These are phyloP conservation scores for Takashimella koratensis DNA, from an alignment of 1,284 basidiomycete species.

Conservation along the genomic window DNA sequence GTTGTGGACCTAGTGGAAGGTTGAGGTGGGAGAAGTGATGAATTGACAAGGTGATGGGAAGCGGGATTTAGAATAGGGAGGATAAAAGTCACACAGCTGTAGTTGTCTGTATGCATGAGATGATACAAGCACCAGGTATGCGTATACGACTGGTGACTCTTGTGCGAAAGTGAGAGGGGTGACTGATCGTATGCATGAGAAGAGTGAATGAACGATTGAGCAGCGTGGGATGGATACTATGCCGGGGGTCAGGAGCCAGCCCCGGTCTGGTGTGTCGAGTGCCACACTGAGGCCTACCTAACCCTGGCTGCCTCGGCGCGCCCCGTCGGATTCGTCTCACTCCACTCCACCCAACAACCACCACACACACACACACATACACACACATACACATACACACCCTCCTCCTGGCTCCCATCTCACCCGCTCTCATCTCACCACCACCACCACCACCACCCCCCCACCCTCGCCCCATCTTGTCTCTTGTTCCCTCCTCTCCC, in stretches of 20 bases:
- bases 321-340: neutral
- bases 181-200: neutral
- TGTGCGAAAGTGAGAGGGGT: neutral
- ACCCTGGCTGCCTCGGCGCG: neutral
- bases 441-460: neutral
- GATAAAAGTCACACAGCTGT: neutral
- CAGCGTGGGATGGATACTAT: neutral
- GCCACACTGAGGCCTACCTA: neutral
- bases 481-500: neutral
- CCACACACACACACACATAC: neutral
- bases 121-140: neutral
- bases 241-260: no score
- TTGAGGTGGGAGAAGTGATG: neutral
- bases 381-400: neutral
- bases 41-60: no score
- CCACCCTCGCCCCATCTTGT: neutral
- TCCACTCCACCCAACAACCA: neutral
- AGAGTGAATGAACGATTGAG: neutral
- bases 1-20: slow-evolving; percentile 63
- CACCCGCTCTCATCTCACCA: neutral
- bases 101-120: neutral
- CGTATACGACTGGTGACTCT: neutral
- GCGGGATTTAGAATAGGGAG: slow-evolving; percentile 3
- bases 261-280: neutral
- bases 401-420: neutral